phyloP scores from a whole-genome alignment of 2,329 filamentous ascomycete genomes.

The Nothopassalora personata region DNA sequence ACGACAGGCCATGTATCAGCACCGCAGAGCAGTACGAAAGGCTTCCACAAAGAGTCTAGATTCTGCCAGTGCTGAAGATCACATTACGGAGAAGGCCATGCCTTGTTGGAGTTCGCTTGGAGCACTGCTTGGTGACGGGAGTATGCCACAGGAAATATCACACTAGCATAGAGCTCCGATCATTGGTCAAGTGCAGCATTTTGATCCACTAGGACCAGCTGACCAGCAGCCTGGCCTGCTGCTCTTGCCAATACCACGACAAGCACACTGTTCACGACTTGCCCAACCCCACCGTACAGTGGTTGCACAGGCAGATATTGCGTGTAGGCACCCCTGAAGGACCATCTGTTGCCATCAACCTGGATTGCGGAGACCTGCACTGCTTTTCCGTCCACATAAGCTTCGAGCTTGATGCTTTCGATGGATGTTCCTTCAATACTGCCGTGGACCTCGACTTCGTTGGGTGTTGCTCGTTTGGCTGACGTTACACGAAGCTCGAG shows the following conservation, averaged over 20 bases:
- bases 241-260: conserved; percentile 16
- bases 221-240: conserved; percentile 7
- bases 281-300: conserved; percentile 26
- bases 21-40: neutral
- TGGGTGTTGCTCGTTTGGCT: neutral
- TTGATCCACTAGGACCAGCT: conserved; percentile 14
- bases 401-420: conserved; percentile 3
- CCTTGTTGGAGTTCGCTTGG: neutral
- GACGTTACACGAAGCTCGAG: neutral
- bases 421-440: neutral
- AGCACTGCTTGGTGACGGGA: neutral
- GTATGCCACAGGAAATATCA: neutral
- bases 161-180: neutral
- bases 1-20: neutral
- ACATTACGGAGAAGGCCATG: neutral
- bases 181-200: conserved; percentile 6
- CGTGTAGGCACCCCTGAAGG: conserved; percentile 10
- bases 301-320: conserved; percentile 21
- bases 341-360: conserved; percentile 7
- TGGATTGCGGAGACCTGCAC: neutral
- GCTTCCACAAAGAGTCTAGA: neutral
- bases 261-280: conserved; percentile 22
- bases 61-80: neutral
- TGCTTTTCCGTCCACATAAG: conserved; percentile 7
- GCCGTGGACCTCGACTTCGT: neutral